These are phyloP conservation scores for Tricholoma sp. DNA, from an alignment of 768 basidiomycete genomes.

Conservation along the genomic window DNA sequence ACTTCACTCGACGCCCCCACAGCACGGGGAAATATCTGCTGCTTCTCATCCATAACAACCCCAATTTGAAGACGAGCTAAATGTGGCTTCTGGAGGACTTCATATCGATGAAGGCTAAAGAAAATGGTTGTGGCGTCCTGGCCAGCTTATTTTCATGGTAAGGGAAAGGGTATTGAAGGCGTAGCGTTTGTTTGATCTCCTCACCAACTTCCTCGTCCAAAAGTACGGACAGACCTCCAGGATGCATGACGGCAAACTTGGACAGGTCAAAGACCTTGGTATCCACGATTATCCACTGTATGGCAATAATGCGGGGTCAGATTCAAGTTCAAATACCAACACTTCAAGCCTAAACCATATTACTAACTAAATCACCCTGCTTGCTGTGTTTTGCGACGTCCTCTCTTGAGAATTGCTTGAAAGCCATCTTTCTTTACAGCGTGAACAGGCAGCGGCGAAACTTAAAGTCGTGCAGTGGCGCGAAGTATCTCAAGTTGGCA, in stretches of 20 bases:
- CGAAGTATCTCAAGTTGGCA: too few species aligned
- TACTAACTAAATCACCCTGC: slow-evolving; percentile 63
- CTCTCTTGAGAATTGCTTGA: slow-evolving; percentile 31
- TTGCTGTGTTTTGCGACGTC: slow-evolving; percentile 64
- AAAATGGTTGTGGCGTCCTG: slow-evolving; percentile 86
- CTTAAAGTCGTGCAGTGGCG: too few species aligned
- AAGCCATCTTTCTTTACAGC: slow-evolving; percentile 16
- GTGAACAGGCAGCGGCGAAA: not conserved
- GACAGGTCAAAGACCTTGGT: slow-evolving; percentile 68
- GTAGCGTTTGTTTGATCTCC: slow-evolving; percentile 12
- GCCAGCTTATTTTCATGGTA: slow-evolving; percentile 47
- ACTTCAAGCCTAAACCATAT: not conserved
- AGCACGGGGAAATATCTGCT: slow-evolving; percentile 32
- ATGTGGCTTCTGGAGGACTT: slow-evolving; percentile 73
- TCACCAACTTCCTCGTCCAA: slow-evolving; percentile 70
- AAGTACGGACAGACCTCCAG: slow-evolving; percentile 77
- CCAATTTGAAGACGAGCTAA: slow-evolving; percentile 74
- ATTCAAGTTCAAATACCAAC: not conserved
- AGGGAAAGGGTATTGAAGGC: not conserved
- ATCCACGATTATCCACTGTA: slow-evolving; percentile 71
- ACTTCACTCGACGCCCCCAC: slow-evolving; percentile 63
- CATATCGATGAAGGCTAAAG: slow-evolving; percentile 83
- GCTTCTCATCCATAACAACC: slow-evolving; percentile 56
- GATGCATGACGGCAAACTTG: slow-evolving; percentile 77
- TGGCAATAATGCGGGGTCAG: not conserved